Evolutionary conservation across 2,329 filamentous ascomycete species (phyloP), one percentile per base, ranked within the genome.

Genomic region (Parafenestella ontariensis): DNA sequence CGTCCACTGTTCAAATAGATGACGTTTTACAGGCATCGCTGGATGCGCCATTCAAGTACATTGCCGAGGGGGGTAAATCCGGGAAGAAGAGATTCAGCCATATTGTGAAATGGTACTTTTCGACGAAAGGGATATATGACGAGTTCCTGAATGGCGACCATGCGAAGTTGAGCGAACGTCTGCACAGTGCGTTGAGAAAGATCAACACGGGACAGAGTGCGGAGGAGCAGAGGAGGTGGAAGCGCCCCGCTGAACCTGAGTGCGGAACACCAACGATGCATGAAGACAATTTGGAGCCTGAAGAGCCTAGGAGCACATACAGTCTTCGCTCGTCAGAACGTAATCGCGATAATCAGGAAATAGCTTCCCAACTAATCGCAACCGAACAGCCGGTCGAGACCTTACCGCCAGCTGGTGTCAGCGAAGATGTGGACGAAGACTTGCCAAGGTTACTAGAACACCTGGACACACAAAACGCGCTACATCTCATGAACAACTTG

Each of bases 31-130:
- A 26, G n/a, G n/a, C 29, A 18, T 15, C 45, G 24, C 58, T 60
- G 17, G n/a, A 45, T 39, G 36, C 45, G 11, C 58, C 58, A 1
- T 60, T 60, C 24, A 58, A 49, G 33, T 42, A 58, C 29, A 24
- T 46, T 21, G 39, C 45, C 13, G 41, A 46, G 10, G 18, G 18
- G 10, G 18, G 37, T 2, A 50, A 50, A 15, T 8, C 36, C 3
- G 54, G 44, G 37, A 56, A 58, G 37, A 20, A 48, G 2, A 54
- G 44, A 33, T 52, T 60, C 20, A 53, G 48, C 29, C 46, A 50
- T 33, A 21, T 58, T 5, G 44, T 60, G 13, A 44, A 49, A n/a
- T 56, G 48, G 40, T 60, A 60, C 21, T 58, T 55, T 18, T n/a
- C 58, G 24, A 31, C 24, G 15, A 43, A 46, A 28, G 52, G 48